Evolutionary conservation across 2,329 filamentous ascomycete species (phyloP).

Genomic region (Ceratocystiopsis brevicomis): DNA sequence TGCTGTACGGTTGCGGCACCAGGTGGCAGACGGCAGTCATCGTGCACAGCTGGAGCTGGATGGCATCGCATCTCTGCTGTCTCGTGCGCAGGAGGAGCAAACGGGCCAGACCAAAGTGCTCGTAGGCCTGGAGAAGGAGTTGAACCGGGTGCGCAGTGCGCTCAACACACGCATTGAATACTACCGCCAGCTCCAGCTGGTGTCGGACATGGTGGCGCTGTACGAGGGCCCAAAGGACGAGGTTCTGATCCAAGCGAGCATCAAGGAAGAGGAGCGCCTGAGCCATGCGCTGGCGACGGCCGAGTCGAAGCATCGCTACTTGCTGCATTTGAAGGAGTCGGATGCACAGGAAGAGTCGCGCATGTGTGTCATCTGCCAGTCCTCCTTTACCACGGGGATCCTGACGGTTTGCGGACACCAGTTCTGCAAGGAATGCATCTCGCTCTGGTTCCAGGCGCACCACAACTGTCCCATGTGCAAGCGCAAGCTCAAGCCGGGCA

Average conservation of each 20-base stretch:
- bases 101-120: constrained; percentile 31
- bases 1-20: constrained; percentile 34
- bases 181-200: constrained; percentile 71
- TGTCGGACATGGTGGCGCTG: constrained; percentile 73
- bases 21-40: constrained; percentile 18
- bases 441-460: constrained; percentile 55
- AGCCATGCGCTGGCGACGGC: constrained; percentile 39
- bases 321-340: constrained; percentile 32
- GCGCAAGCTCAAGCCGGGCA: constrained; percentile 38
- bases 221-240: constrained; percentile 47
- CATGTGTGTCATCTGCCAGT: constrained; percentile 75
- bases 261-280: constrained; percentile 29
- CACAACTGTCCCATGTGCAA: constrained; percentile 78
- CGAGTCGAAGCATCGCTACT: constrained; percentile 59
- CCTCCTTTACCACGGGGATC: constrained; percentile 55
- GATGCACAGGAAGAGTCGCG: constrained; percentile 45
- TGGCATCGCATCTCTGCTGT: constrained; percentile 46
- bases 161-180: constrained; percentile 82
- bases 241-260: constrained; percentile 22
- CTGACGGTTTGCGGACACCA: constrained; percentile 80
- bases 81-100: constrained; percentile 35
- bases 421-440: constrained; percentile 79
- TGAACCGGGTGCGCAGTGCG: constrained; percentile 53
- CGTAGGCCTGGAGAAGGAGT: constrained; percentile 42
- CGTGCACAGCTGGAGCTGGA: constrained; percentile 43